A percentile compares a stretch with the other conserved stretches of the same genome.
phyloP scores from a whole-genome alignment of 2,329 filamentous ascomycete genomes.

The Amesomyces nigricolor region DNA sequence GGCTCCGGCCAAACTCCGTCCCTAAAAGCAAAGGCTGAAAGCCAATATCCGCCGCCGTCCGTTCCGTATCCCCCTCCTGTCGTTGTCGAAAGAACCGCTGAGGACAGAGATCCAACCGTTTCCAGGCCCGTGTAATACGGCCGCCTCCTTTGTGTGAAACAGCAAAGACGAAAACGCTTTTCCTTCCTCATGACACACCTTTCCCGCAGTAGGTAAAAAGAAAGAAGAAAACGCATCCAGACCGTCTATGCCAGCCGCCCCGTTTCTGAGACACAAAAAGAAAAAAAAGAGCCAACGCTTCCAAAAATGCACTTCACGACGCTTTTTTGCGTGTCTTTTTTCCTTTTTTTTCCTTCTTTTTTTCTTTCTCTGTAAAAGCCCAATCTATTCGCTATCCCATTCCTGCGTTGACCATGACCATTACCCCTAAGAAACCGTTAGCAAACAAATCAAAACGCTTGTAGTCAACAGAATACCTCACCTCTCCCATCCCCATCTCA shows the following conservation, averaged over 20 bases:
- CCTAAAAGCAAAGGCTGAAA: background rate
- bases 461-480: background rate
- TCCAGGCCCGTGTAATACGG: background rate
- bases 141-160: background rate
- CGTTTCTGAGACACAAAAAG: background rate
- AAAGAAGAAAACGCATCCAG: background rate
- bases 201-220: background rate
- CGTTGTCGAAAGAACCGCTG: too few species aligned
- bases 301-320: background rate
- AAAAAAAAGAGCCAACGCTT: background rate
- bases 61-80: too few species aligned
- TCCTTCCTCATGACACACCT: too few species aligned
- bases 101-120: too few species aligned
- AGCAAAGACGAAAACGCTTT: background rate
- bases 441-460: background rate
- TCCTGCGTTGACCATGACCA: too few species aligned
- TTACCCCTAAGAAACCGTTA: background rate
- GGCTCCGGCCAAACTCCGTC: background rate
- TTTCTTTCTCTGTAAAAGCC: background rate
- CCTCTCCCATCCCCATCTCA: background rate
- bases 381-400: background rate
- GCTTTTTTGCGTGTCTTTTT: background rate
- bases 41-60: background rate
- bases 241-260: background rate
- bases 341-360: background rate